A percentile compares a stretch with the other conserved stretches of the same genome.
Evolutionary conservation across 116 monocot genomes (phyloP).

Genomic region (Papilionanthe hybrid): DNA sequence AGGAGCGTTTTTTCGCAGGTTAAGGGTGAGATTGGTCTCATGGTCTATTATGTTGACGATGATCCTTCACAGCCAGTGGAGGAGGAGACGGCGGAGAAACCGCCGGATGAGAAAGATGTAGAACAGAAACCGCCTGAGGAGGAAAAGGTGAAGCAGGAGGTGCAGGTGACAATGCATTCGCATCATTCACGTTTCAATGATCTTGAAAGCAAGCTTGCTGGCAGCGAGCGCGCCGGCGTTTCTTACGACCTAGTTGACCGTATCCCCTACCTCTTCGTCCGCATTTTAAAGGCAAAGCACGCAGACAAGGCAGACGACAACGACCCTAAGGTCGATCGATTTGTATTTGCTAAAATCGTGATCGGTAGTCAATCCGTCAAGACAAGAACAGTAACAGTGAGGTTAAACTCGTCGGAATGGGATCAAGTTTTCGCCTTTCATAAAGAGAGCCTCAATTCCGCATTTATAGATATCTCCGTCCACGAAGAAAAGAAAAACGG

Average conservation of each 20-base stretch:
- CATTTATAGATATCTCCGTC: conserved; percentile 58
- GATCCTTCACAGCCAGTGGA: conserved; percentile 69
- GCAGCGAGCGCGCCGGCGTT: conserved; percentile 18
- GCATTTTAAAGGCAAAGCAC: conserved; percentile 53
- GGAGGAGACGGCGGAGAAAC: conserved; percentile 13
- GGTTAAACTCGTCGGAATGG: conserved; percentile 61
- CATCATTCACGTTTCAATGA: conserved; percentile 48
- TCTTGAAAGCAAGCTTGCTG: conserved; percentile 29
- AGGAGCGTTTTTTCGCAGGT: conserved; percentile 80
- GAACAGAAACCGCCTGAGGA: conserved; percentile 12
- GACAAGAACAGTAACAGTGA: conserved; percentile 46
- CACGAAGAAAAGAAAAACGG: conserved; percentile 14
- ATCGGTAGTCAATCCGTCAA: conserved; percentile 59
- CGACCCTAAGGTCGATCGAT: conserved; percentile 23
- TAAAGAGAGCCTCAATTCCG: conserved; percentile 29
- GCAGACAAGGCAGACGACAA: conserved; percentile 37
- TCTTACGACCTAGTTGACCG: conserved; percentile 81
- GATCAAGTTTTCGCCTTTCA: conserved; percentile 79
- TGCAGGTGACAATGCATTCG: conserved; percentile 15
- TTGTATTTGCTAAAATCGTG: conserved; percentile 49
- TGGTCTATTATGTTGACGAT: conserved; percentile 69
- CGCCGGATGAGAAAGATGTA: background rate
- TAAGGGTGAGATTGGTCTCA: conserved; percentile 64
- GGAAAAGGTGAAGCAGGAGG: background rate
- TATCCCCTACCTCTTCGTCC: conserved; percentile 82